phyloP scores from a whole-genome alignment of 352 stramenopile genomes.

The Globisporangium lucens region DNA sequence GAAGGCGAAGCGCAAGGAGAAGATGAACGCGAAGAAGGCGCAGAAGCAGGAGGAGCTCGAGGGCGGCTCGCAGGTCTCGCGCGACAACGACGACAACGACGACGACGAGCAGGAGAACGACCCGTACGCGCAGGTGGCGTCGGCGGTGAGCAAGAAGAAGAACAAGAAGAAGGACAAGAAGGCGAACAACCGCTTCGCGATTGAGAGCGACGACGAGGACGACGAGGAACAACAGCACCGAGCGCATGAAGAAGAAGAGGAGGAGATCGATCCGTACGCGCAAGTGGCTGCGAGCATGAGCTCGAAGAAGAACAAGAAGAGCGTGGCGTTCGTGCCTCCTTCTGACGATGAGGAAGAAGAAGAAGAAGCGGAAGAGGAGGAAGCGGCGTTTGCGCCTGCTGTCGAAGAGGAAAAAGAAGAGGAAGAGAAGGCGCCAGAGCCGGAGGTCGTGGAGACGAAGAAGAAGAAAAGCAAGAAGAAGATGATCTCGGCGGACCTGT shows the following conservation, averaged over 20 bases:
- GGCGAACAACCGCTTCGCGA: slow-evolving; percentile 32
- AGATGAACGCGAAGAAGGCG: slow-evolving; percentile 60
- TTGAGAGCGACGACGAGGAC: slow-evolving; percentile 35
- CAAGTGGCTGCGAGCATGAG: slow-evolving; percentile 36
- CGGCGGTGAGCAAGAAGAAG: slow-evolving; percentile 66
- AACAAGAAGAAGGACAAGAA: slow-evolving; percentile 64
- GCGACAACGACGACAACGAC: slow-evolving; percentile 27
- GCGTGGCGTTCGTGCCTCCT: slow-evolving; percentile 36
- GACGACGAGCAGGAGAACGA: slow-evolving; percentile 45
- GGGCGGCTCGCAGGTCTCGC: slow-evolving; percentile 27
- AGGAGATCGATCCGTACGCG: slow-evolving; percentile 34
- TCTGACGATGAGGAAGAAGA: slow-evolving; percentile 32
- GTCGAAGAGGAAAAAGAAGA: slow-evolving; percentile 22
- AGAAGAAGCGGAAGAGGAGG: slow-evolving; percentile 32
- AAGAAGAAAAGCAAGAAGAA: slow-evolving; percentile 88
- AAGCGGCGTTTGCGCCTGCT: slow-evolving; percentile 13
- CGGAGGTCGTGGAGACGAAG: slow-evolving; percentile 32
- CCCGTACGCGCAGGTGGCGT: slow-evolving; percentile 54
- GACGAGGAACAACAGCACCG: slow-evolving; percentile 14
- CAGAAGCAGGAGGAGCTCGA: slow-evolving; percentile 48
- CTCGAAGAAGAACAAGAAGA: slow-evolving; percentile 47
- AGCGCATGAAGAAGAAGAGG: slow-evolving; percentile 24
- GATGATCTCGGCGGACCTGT: slow-evolving; percentile 66
- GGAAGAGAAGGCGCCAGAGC: slow-evolving; percentile 30
- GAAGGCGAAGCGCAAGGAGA: slow-evolving; percentile 80